phyloP scores from a whole-genome alignment of 2,329 filamentous ascomycete species.

The Penicillium digitatum region DNA sequence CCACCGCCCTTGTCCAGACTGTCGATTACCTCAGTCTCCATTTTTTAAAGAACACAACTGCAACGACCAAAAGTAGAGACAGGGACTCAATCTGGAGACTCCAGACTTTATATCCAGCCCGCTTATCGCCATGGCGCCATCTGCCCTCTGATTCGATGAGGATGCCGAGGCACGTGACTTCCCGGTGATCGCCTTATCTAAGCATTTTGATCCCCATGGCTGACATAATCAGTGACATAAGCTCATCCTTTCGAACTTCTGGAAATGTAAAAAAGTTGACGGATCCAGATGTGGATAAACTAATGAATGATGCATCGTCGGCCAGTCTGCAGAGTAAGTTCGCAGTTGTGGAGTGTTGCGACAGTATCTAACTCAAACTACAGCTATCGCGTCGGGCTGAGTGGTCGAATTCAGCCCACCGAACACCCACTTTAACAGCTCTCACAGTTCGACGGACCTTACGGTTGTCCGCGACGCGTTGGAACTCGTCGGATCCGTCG shows the following conservation, averaged over 20 bases:
- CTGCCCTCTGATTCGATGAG: conserved; percentile 30
- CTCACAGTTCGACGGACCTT: conserved; percentile 33
- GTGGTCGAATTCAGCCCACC: conserved; percentile 35
- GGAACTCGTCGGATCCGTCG: conserved; percentile 27
- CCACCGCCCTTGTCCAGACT: conserved; percentile 38
- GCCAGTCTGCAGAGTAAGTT: conserved; percentile 32
- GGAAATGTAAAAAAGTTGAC: conserved; percentile 16
- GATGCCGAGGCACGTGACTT: conserved; percentile 33
- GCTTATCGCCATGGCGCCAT: conserved; percentile 24
- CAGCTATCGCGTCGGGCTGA: conserved; percentile 41
- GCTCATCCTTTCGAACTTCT: conserved; percentile 13
- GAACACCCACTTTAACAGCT: conserved; percentile 20
- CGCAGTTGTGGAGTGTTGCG: not conserved
- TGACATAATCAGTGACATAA: conserved; percentile 15
- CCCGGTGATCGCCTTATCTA: conserved; percentile 16
- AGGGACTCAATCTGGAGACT: conserved; percentile 7
- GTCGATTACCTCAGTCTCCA: conserved; percentile 38
- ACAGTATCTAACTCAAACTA: not conserved
- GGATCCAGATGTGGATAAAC: conserved; percentile 14
- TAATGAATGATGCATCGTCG: conserved; percentile 35
- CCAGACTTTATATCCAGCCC: conserved; percentile 11
- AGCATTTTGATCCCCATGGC: not conserved
- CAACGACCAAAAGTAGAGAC: conserved; percentile 3
- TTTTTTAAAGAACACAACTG: conserved; percentile 11
- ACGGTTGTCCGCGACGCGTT: conserved; percentile 27